phyloP scores from a whole-genome alignment of 2,329 filamentous ascomycete genomes.

The Keithomyces neogunnii region DNA sequence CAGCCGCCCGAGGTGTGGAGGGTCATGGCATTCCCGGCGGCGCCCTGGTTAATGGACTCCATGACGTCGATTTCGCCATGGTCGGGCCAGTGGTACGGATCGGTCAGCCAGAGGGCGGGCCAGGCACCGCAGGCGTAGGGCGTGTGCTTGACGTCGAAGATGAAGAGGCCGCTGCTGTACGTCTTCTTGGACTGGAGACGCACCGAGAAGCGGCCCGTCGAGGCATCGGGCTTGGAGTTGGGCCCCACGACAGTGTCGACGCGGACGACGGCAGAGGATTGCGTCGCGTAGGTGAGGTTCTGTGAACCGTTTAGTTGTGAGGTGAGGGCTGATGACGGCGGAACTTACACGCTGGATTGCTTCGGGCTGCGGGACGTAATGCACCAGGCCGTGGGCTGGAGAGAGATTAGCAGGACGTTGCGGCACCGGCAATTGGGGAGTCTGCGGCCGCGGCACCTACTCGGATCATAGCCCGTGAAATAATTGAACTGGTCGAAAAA shows the following conservation, averaged over 20 bases:
- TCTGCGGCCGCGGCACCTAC: conserved; percentile 17
- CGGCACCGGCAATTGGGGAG: neutral
- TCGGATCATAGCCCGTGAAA: conserved; percentile 39
- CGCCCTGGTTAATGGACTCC: conserved; percentile 47
- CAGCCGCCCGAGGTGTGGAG: conserved; percentile 48
- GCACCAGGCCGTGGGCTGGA: conserved; percentile 39
- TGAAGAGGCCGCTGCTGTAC: conserved; percentile 56
- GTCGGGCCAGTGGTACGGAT: conserved; percentile 51
- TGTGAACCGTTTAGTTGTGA: conserved; percentile 11
- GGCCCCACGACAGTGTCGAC: conserved; percentile 53
- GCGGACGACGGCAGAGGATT: conserved; percentile 43
- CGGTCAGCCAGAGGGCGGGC: conserved; percentile 59
- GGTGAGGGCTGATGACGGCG: neutral
- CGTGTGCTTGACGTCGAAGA: conserved; percentile 57
- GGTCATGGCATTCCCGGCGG: conserved; percentile 48
- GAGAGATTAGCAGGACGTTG: neutral
- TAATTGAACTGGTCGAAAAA: conserved; percentile 52
- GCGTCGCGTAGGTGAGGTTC: conserved; percentile 56
- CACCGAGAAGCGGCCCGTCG: conserved; percentile 54
- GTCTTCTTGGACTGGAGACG: conserved; percentile 52
- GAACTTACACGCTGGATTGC: conserved; percentile 33
- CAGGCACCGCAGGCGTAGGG: conserved; percentile 56
- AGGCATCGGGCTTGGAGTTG: conserved; percentile 37
- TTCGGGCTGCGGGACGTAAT: conserved; percentile 38
- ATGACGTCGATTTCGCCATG: conserved; percentile 59